These are phyloP conservation scores for Penicillium silybi DNA, from an alignment of 495 filamentous ascomycete genomes.

Conservation along the genomic window DNA sequence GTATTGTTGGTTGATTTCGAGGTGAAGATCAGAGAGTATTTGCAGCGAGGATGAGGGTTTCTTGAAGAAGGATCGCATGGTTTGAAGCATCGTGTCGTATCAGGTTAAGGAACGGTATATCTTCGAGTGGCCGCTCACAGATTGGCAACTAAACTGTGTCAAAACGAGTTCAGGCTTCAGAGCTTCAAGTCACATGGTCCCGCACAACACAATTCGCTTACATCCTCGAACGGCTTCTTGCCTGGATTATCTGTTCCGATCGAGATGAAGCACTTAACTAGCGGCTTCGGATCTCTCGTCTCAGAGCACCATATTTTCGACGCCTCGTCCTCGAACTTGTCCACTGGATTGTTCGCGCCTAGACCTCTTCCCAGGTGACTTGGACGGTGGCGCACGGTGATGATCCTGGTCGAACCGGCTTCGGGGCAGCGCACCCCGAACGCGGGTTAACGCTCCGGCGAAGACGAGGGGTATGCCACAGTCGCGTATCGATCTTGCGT, in stretches of 20 bases:
- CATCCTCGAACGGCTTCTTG: slow-evolving; percentile 25
- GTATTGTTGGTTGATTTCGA: slow-evolving; percentile 53
- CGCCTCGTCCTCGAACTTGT: slow-evolving; percentile 29
- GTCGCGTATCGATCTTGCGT: not conserved
- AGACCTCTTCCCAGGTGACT: no score
- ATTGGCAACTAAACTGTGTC: no score
- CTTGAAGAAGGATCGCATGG: no score
- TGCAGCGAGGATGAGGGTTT: slow-evolving; percentile 49
- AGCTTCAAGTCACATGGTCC: no score
- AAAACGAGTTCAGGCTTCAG: no score
- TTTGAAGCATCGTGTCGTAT: no score
- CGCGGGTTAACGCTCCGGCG: slow-evolving; percentile 17
- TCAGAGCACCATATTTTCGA: slow-evolving; percentile 34
- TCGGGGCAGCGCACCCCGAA: slow-evolving; percentile 34
- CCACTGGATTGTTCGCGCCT: slow-evolving; percentile 14
- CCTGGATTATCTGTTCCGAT: slow-evolving; percentile 38
- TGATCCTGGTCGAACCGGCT: slow-evolving; percentile 4
- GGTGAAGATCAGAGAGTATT: slow-evolving; percentile 56
- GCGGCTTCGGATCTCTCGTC: slow-evolving; percentile 26
- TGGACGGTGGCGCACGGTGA: no score
- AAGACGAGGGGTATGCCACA: slow-evolving; percentile 17
- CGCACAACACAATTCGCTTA: no score
- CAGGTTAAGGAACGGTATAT: no score
- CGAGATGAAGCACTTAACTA: slow-evolving; percentile 39
- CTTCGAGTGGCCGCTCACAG: no score